Percentiles rank a stretch among this genome's conserved stretches.
Evolutionary conservation across 176 grass and related monocot species (phyloP).

Genomic region (Carex scoparia): DNA sequence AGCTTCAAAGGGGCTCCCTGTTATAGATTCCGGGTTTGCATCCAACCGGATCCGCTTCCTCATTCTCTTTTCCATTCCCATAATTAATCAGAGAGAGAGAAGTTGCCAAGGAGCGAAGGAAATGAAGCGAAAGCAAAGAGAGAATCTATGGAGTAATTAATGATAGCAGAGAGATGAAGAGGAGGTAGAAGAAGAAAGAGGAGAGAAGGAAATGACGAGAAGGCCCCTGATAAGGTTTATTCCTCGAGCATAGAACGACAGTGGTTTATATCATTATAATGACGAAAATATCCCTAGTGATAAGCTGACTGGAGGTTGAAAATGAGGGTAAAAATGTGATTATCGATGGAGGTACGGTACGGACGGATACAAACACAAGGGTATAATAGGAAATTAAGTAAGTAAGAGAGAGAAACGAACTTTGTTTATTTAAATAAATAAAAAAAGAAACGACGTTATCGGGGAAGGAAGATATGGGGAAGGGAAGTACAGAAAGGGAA

Average conservation of each 20-base stretch:
- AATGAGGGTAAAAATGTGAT: neutral
- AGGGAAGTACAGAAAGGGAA: slow-evolving; percentile 36
- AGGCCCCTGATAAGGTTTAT: neutral
- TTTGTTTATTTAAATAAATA: neutral
- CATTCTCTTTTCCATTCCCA: neutral
- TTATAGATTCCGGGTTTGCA: slow-evolving; percentile 13
- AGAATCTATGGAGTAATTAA: neutral
- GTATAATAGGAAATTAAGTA: neutral
- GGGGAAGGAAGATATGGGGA: slow-evolving; percentile 54
- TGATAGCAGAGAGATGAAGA: neutral
- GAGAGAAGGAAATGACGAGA: neutral
- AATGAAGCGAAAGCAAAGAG: neutral
- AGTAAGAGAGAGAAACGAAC: neutral
- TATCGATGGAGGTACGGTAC: slow-evolving; percentile 19
- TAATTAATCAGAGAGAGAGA: neutral
- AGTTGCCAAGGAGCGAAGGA: neutral
- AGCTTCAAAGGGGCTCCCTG: slow-evolving; percentile 6
- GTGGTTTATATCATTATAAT: fast-evolving
- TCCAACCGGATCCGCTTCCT: neutral
- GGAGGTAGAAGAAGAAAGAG: neutral
- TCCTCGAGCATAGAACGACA: neutral
- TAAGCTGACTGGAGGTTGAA: neutral
- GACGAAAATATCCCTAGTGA: slow-evolving; percentile 13
- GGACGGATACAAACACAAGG: slow-evolving; percentile 17
- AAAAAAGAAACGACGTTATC: neutral